phyloP scores from a whole-genome alignment of 23 red algal genomes.

The Pyropia haitanensis region DNA sequence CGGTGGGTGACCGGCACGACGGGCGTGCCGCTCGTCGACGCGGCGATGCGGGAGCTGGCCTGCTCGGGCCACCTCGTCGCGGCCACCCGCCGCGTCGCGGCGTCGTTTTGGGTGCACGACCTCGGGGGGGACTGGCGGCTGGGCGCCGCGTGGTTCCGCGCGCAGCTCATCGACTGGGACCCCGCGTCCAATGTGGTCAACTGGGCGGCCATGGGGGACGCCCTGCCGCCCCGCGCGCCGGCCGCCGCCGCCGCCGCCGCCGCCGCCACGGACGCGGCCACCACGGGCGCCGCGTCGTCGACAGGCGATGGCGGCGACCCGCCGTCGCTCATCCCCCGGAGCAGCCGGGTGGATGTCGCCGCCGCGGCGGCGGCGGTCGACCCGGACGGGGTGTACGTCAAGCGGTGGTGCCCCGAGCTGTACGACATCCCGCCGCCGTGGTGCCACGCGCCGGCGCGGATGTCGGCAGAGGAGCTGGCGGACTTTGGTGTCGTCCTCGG shows the following conservation, averaged over 20 bases:
- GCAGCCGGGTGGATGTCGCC: constrained; percentile 58
- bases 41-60: constrained; percentile 70
- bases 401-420: constrained; percentile 76
- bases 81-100: constrained; percentile 71
- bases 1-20: constrained; percentile 69
- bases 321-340: too few relatives aligned
- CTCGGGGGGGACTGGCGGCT: constrained; percentile 74
- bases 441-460: neutral
- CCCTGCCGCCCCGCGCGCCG: too few relatives aligned
- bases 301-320: constrained; percentile 45
- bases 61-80: constrained; percentile 76
- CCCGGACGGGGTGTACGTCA: constrained; percentile 42
- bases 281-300: too few relatives aligned
- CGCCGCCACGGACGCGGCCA: too few relatives aligned
- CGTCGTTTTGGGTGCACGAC: constrained; percentile 87
- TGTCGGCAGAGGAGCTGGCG: too few relatives aligned
- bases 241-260: too few relatives aligned
- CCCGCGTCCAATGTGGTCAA: constrained; percentile 72
- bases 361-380: constrained; percentile 68
- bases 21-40: constrained; percentile 81
- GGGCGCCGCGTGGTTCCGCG: constrained; percentile 87
- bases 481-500: too few relatives aligned
- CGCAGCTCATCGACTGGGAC: constrained; percentile 76
- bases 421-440: constrained; percentile 42
- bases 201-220: constrained; percentile 81